Conservation (phyloP, 352 stramenopile genomes). For the Globisporangium canariense region DNA sequence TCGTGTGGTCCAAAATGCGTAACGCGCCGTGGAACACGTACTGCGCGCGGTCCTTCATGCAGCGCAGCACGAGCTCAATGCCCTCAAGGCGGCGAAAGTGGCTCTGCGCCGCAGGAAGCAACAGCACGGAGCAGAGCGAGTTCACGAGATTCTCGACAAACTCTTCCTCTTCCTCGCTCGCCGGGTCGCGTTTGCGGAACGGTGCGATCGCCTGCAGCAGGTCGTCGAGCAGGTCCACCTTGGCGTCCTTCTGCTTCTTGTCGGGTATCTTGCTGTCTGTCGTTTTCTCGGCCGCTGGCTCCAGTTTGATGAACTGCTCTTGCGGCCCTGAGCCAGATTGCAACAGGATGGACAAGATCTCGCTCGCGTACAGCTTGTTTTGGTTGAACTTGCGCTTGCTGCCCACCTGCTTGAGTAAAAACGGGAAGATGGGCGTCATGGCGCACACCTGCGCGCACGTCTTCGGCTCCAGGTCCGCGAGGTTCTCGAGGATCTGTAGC, state of each 20-base stretch:
- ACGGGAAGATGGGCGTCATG: slow-evolving; percentile 49
- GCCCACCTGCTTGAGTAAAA: slow-evolving; percentile 52
- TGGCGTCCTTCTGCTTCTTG: slow-evolving; percentile 7
- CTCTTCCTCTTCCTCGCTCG: slow-evolving; percentile 85
- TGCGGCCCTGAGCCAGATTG: slow-evolving; percentile 48
- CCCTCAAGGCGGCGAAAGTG: slow-evolving; percentile 80
- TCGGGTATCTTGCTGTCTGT: slow-evolving; percentile 10
- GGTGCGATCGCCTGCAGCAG: slow-evolving; percentile 86
- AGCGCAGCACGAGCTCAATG: slow-evolving; percentile 92
- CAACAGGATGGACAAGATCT: slow-evolving; percentile 84
- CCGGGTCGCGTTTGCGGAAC: slow-evolving; percentile 87
- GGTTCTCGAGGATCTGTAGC: slow-evolving; percentile 79
- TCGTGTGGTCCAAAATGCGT: slow-evolving; percentile 55
- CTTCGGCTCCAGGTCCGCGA: slow-evolving; percentile 56
- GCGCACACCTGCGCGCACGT: slow-evolving; percentile 42
- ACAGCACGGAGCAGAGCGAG: slow-evolving; percentile 77
- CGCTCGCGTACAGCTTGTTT: slow-evolving; percentile 84
- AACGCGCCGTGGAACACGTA: slow-evolving; percentile 55
- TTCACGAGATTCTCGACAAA: slow-evolving; percentile 93
- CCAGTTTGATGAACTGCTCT: slow-evolving; percentile 37
- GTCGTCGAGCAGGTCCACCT: slow-evolving; percentile 85
- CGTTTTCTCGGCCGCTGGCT: background rate
- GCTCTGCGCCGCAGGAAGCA: slow-evolving; percentile 37
- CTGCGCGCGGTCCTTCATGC: slow-evolving; percentile 83
- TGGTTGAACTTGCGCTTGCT: slow-evolving; percentile 36